Evolutionary conservation across 2,329 filamentous ascomycete genomes (phyloP).

Genomic region (Claviceps spartinae): DNA sequence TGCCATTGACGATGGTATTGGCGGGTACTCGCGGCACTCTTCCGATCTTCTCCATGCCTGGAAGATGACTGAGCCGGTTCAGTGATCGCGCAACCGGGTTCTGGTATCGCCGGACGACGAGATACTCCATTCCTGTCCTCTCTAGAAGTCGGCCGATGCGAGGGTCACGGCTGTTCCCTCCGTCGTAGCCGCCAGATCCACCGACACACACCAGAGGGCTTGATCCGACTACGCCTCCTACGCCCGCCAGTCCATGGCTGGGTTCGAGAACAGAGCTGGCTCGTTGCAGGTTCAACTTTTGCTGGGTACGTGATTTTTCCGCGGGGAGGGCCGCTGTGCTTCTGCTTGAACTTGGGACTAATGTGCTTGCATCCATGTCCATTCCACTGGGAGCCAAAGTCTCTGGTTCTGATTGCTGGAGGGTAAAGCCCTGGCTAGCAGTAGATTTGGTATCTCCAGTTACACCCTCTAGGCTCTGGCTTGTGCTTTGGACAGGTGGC

Average conservation of each 20-base stretch:
- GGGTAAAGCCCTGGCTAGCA: constrained; percentile 18
- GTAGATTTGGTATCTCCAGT: constrained; percentile 30
- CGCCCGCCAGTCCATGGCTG: constrained; percentile 28
- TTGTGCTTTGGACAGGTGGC: constrained; percentile 17
- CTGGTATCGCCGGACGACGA: constrained; percentile 59
- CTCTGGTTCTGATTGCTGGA: constrained; percentile 10
- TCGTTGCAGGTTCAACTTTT: constrained; percentile 62
- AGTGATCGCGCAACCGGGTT: constrained; percentile 56
- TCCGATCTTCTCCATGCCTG: constrained; percentile 35
- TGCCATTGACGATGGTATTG: constrained; percentile 26
- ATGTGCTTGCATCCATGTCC: constrained; percentile 28
- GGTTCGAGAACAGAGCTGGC: constrained; percentile 61
- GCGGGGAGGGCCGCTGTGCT: constrained; percentile 28
- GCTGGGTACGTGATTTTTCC: constrained; percentile 55
- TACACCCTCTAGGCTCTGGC: constrained; percentile 17
- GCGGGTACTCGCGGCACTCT: constrained; percentile 31
- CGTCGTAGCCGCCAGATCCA: constrained; percentile 38
- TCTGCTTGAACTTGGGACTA: constrained; percentile 31
- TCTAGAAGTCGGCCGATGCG: constrained; percentile 53
- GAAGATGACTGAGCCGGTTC: constrained; percentile 29
- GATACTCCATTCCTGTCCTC: constrained; percentile 57
- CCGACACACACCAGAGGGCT: constrained; percentile 38
- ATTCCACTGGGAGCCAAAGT: constrained; percentile 16
- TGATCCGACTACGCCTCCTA: constrained; percentile 26
- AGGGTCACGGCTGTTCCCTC: constrained; percentile 39